Evolutionary conservation across 805 yeast genomes (phyloP), one percentile per base, ranked within the genome.

Genomic region (Zygotorulaspora danielsina): DNA sequence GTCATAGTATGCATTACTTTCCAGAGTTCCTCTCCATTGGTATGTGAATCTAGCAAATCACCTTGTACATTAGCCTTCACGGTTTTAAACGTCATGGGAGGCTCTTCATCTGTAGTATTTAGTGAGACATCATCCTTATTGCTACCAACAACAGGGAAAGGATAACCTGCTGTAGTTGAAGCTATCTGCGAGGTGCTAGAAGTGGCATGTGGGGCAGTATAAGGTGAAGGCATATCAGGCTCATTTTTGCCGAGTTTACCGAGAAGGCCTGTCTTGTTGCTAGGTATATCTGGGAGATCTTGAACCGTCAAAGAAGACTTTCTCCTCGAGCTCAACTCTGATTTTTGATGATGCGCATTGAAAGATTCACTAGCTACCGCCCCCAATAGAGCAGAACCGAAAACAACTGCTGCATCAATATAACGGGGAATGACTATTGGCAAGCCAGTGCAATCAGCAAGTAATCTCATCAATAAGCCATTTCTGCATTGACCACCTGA

Each of bases 401-500:
- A 84, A 2, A 93, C 97, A 27, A 93, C 98, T 2, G 97, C 95
- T 1, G 97, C 93, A 59, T 90, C 97, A 54, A 90, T 88, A 64
- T 93, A 89, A 55, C 90, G 75, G 34, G 98, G 98, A 47, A 90
- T 86, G 34, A 93, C 77, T 42, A 93, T 80, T 12, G 97, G 96
- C 66, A 83, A 70, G 4, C 94, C 94, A 0, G 96, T 87, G 57
- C 95, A 84, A 54, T 90, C 94, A 1, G 97, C 95, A 61, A 93
- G 73, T 44, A 93, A 66, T 66, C 94, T 75, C 81, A 93, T 88
- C 45, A 93, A 72, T 41, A 93, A 68, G 12, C 88, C 84, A 64
- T 93, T 93, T 57, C 97, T 78, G 63, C 96, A 89, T 63, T 93
- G 98, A 22, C 98, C 97, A 41, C 98, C 98, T 45, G 90, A 80